These are phyloP conservation scores for Vanrija humicola DNA, from an alignment of 1,284 basidiomycete genomes.

Conservation along the genomic window DNA sequence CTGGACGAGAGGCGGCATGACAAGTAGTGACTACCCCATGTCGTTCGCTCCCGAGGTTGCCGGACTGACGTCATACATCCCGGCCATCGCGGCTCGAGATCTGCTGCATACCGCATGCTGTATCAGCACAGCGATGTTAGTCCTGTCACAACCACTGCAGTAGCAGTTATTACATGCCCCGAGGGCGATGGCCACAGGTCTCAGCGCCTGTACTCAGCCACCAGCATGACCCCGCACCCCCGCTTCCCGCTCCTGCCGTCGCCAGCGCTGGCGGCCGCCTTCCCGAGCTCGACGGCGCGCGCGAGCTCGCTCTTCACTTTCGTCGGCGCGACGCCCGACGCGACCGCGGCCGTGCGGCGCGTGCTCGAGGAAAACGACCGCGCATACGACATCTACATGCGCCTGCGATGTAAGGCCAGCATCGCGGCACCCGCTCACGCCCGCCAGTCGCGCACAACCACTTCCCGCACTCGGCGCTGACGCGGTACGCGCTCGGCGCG, in stretches of 20 bases:
- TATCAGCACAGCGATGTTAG: too few relatives aligned
- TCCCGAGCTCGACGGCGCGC: slow-evolving; percentile 30
- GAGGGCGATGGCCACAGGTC: too few relatives aligned
- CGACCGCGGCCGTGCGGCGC: slow-evolving; percentile 53
- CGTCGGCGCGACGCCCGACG: slow-evolving; percentile 55
- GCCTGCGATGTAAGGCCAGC: slow-evolving; percentile 27
- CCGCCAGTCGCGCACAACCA: slow-evolving; percentile 58
- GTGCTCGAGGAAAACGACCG: slow-evolving; percentile 59
- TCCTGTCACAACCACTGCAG: too few relatives aligned
- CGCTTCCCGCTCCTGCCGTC: background rate
- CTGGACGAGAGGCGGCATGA: too few relatives aligned
- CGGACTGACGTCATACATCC: background rate
- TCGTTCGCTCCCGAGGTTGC: background rate
- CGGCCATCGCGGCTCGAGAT: background rate
- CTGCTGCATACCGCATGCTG: too few relatives aligned
- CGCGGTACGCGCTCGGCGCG: slow-evolving; percentile 63
- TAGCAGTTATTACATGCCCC: too few relatives aligned
- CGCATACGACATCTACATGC: slow-evolving; percentile 56
- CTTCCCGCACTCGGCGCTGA: slow-evolving; percentile 53
- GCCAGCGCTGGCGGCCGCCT: slow-evolving; percentile 15
- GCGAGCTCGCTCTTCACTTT: slow-evolving; percentile 36
- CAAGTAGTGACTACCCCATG: too few relatives aligned
- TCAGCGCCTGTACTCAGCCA: too few relatives aligned
- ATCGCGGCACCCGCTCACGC: background rate
- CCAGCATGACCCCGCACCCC: background rate